A percentile compares a stretch with the other conserved stretches of the same genome.
These are phyloP conservation scores for Pleurotus tuoliensis DNA, from an alignment of 768 basidiomycete genomes.

Conservation along the genomic window DNA sequence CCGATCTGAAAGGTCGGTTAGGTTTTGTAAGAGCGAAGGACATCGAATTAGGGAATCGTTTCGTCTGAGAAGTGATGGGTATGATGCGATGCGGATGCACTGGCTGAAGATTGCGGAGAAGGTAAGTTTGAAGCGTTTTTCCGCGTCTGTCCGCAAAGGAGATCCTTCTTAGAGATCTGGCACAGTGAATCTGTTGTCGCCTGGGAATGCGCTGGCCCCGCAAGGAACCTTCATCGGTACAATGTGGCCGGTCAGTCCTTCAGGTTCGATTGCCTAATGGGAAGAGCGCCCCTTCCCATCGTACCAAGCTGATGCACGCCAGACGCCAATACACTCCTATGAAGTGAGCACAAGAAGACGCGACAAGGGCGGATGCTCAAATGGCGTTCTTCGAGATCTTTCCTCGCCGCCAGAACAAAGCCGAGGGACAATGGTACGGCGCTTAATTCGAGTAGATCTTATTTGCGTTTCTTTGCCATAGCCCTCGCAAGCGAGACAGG, in stretches of 20 bases:
- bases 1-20: background rate
- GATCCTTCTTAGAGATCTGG: background rate
- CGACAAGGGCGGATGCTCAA: background rate
- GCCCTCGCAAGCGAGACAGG: background rate
- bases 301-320: no score
- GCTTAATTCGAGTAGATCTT: background rate
- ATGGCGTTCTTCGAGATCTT: constrained; percentile 1
- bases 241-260: background rate
- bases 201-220: background rate
- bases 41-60: background rate
- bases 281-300: no score
- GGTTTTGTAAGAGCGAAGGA: constrained; percentile 6
- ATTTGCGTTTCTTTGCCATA: background rate
- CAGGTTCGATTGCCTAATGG: no score
- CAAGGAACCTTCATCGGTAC: background rate
- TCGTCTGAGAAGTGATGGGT: background rate
- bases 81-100: constrained; percentile 4
- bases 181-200: background rate
- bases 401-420: background rate
- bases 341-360: background rate
- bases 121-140: constrained; percentile 3
- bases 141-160: background rate
- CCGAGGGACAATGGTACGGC: background rate
- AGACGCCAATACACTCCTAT: background rate
- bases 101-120: constrained; percentile 7